Evolutionary conservation across 176 grass and related monocot genomes (phyloP).

Genomic region (Aegilops sharonensis): DNA sequence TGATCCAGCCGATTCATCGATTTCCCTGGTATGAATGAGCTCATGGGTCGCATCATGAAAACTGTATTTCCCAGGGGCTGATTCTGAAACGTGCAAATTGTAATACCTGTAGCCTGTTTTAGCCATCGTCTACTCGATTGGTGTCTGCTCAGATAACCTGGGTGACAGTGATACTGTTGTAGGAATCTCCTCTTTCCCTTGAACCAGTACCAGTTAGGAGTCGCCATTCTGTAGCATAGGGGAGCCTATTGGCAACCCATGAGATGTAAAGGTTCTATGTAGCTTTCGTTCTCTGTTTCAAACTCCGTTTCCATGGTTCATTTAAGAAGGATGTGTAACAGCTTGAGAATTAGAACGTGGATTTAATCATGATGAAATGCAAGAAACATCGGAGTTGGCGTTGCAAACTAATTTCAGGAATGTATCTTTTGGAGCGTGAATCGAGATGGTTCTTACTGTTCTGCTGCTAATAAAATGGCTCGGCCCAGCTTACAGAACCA

Average conservation of each 20-base stretch:
- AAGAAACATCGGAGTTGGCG: neutral
- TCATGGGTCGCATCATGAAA: slow-evolving; percentile 7
- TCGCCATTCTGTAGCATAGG: slow-evolving; percentile 29
- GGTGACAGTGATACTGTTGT: neutral
- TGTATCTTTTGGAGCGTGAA: no score
- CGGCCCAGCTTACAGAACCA: neutral
- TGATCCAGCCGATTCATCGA: neutral
- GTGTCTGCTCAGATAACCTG: neutral
- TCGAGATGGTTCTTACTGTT: neutral
- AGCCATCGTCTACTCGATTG: slow-evolving; percentile 17
- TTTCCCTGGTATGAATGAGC: neutral
- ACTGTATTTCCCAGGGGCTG: neutral
- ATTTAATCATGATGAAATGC: no score
- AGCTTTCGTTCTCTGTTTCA: neutral
- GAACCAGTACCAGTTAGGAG: neutral
- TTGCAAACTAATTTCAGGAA: neutral
- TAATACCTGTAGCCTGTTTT: slow-evolving; percentile 6
- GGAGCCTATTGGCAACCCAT: slow-evolving; percentile 17
- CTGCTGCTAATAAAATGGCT: neutral
- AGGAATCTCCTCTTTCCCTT: slow-evolving; percentile 30
- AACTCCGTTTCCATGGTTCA: neutral
- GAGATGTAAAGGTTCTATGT: slow-evolving; percentile 14
- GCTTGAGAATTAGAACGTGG: neutral
- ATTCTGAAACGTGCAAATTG: neutral
- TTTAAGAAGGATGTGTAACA: neutral